Evolutionary conservation across 164 flowering plant genomes (phyloP).

Genomic region (Magnolia changhungtana): DNA sequence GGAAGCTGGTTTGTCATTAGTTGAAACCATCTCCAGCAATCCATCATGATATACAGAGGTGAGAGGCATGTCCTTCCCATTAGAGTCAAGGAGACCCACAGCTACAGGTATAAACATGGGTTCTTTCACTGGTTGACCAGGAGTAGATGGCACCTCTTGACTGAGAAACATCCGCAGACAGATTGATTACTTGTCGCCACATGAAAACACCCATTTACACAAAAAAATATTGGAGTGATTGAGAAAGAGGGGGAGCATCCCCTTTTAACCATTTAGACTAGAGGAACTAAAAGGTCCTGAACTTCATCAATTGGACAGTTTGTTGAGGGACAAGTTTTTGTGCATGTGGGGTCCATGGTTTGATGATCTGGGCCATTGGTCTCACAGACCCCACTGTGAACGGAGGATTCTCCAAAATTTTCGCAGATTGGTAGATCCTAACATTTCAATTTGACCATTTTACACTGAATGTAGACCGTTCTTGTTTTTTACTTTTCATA

Average conservation of each 20-base stretch:
- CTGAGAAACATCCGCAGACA: conserved; percentile 30
- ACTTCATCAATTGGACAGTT: not conserved
- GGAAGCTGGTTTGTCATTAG: conserved; percentile 41
- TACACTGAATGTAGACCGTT: too few relatives aligned
- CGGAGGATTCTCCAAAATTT: too few relatives aligned
- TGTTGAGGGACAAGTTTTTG: not conserved
- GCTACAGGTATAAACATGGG: conserved; percentile 94
- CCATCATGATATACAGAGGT: conserved; percentile 71
- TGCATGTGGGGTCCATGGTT: too few relatives aligned
- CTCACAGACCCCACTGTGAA: too few relatives aligned
- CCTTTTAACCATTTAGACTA: not conserved
- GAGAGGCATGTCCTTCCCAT: conserved; percentile 77
- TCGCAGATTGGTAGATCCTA: too few relatives aligned
- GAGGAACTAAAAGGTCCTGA: not conserved
- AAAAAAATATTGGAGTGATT: not conserved
- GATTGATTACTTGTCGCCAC: not conserved
- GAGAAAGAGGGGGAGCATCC: not conserved
- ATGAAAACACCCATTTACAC: not conserved
- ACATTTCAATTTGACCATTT: too few relatives aligned
- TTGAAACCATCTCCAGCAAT: conserved; percentile 38
- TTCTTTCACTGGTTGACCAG: conserved; percentile 86
- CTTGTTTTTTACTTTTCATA: too few relatives aligned
- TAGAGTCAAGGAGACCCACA: conserved; percentile 75
- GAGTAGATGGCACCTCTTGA: conserved; percentile 88
- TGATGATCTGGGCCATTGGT: too few relatives aligned